Percentiles rank a stretch among this genome's conserved stretches.
These are phyloP conservation scores for Penicillium sp. DNA, from an alignment of 2,329 filamentous ascomycete genomes.

Conservation along the genomic window DNA sequence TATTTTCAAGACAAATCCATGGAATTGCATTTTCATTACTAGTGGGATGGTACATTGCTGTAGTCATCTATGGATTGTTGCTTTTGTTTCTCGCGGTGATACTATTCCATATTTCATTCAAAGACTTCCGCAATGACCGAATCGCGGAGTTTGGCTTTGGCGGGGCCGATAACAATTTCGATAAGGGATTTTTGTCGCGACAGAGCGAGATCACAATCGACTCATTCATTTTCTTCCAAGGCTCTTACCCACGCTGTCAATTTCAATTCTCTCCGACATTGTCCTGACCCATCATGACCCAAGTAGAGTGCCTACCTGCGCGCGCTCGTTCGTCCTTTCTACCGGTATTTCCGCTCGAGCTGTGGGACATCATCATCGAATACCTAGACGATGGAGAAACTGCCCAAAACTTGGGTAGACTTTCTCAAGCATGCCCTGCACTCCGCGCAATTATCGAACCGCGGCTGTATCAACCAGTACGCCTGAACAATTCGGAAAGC, in stretches of 20 bases:
- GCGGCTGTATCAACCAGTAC: not conserved
- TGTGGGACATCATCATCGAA: constrained; percentile 10
- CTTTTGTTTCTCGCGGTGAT: not conserved
- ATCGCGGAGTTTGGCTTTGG: not conserved
- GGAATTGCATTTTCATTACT: not conserved
- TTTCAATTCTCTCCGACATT: not conserved
- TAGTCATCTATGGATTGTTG: too few species aligned
- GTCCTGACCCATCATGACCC: not conserved
- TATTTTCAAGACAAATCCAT: not conserved
- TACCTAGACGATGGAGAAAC: constrained; percentile 1
- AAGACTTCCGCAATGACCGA: not conserved
- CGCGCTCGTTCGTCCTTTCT: not conserved
- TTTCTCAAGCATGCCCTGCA: not conserved
- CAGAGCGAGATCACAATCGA: not conserved
- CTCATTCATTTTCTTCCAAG: not conserved
- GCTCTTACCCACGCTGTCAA: not conserved
- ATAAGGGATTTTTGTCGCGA: not conserved
- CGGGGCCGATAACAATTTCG: not conserved
- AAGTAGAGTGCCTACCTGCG: not conserved
- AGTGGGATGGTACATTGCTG: not conserved
- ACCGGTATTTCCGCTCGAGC: constrained; percentile 4
- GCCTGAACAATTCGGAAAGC: constrained; percentile 2
- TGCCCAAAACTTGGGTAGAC: constrained; percentile 2
- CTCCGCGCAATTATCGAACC: constrained; percentile 1
- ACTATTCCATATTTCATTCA: not conserved